phyloP scores from a whole-genome alignment of 495 filamentous ascomycete species.

The Hypoxylon fuscum region DNA sequence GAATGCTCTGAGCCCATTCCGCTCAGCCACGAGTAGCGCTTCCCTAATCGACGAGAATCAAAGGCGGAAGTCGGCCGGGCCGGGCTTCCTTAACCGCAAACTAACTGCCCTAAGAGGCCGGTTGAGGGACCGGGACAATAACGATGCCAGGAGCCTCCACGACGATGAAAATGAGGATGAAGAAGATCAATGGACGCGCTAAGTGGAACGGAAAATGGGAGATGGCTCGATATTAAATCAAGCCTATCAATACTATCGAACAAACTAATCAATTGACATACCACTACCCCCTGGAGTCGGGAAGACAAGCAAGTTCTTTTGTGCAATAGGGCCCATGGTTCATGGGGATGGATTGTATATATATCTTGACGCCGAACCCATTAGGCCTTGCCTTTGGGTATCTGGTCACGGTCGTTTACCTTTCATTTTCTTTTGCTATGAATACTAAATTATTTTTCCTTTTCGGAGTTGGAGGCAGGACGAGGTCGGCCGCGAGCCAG shows the following conservation, averaged over 20 bases:
- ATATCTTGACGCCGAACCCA: constrained; percentile 13
- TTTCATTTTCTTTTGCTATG: constrained; percentile 16
- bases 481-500: constrained; percentile 7
- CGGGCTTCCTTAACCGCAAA: constrained; percentile 51
- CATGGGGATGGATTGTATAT: constrained; percentile 8
- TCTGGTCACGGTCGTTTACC: constrained; percentile 20
- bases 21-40: constrained; percentile 23
- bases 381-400: neutral
- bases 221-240: neutral
- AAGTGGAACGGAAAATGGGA: neutral
- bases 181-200: constrained; percentile 23
- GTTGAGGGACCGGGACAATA: constrained; percentile 48
- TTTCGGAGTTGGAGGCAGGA: constrained; percentile 17
- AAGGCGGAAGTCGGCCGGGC: constrained; percentile 34
- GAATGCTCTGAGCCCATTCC: constrained; percentile 32
- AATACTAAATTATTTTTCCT: constrained; percentile 12
- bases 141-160: constrained; percentile 25
- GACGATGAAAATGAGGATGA: constrained; percentile 29
- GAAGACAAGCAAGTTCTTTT: constrained; percentile 4
- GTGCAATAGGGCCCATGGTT: neutral
- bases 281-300: neutral
- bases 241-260: constrained; percentile 2
- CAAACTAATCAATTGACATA: neutral
- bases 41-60: constrained; percentile 27
- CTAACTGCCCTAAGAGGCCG: constrained; percentile 49